Percentiles rank a stretch among this genome's conserved stretches.
phyloP scores from a whole-genome alignment of 768 basidiomycete genomes.

The Russula lepida region DNA sequence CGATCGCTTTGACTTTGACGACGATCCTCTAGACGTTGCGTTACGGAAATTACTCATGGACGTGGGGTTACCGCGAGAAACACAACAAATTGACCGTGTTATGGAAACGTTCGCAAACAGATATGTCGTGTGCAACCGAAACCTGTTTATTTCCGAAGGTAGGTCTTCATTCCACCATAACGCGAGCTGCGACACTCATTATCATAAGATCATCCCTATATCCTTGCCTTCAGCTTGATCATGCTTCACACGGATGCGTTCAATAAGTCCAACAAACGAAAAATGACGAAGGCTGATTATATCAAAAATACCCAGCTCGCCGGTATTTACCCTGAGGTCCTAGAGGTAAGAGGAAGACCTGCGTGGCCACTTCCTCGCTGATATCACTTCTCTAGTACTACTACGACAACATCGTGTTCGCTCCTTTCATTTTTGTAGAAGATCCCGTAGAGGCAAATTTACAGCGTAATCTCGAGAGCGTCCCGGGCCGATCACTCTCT shows the following conservation, averaged over 20 bases:
- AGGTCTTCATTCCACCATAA: conserved; percentile 17
- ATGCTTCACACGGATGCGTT: conserved; percentile 99
- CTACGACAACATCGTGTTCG: conserved; percentile 94
- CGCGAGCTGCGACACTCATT: background rate
- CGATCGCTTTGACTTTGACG: conserved; percentile 63
- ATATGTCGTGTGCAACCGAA: conserved; percentile 78
- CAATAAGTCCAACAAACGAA: conserved; percentile 94
- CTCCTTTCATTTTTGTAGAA: conserved; percentile 95
- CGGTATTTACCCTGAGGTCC: conserved; percentile 70
- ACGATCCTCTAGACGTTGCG: conserved; percentile 85
- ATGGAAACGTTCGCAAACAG: conserved; percentile 90
- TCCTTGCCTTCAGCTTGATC: conserved; percentile 93
- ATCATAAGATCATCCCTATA: conserved; percentile 84
- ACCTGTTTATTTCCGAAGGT: conserved; percentile 73
- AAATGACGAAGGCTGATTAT: conserved; percentile 95
- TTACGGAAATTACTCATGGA: conserved; percentile 86
- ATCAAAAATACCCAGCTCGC: conserved; percentile 86
- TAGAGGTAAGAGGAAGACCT: conserved; percentile 55
- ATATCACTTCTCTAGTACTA: conserved; percentile 52
- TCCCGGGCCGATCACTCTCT: conserved; percentile 32
- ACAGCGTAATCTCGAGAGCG: conserved; percentile 41
- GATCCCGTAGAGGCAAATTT: conserved; percentile 70
- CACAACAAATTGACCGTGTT: conserved; percentile 96
- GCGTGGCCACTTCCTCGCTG: background rate
- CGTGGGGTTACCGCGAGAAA: conserved; percentile 86